Evolutionary conservation across 1,284 basidiomycete genomes (phyloP).

Genomic region (Malassezia japonica): DNA sequence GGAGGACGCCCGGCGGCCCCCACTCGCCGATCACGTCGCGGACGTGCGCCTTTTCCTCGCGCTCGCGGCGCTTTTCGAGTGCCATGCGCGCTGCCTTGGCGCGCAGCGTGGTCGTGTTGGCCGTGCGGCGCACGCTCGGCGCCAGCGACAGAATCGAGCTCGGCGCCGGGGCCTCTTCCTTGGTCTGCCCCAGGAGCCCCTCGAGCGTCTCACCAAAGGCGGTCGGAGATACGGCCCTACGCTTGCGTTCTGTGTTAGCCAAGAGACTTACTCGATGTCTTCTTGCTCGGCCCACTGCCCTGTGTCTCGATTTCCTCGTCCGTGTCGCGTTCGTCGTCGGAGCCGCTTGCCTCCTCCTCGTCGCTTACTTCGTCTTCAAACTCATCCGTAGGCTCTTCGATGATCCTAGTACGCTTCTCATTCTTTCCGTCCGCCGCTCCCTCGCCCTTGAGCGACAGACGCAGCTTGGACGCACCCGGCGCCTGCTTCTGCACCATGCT

Average conservation of each 20-base stretch:
- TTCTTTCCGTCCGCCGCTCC: background rate
- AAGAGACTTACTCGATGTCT: constrained; percentile 28
- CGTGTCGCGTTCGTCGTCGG: constrained; percentile 18
- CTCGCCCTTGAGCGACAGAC: constrained; percentile 11
- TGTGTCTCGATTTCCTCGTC: constrained; percentile 30
- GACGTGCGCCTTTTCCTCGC: constrained; percentile 38
- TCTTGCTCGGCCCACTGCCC: constrained; percentile 22
- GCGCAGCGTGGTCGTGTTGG: constrained; percentile 29
- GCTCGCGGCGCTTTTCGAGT: constrained; percentile 30
- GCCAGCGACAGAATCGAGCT: constrained; percentile 40
- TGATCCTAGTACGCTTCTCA: no score
- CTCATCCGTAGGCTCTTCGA: constrained; percentile 16
- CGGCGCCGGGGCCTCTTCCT: constrained; percentile 5
- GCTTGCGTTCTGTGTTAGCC: constrained; percentile 29
- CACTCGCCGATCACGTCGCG: constrained; percentile 45
- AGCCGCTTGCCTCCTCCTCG: constrained; percentile 17
- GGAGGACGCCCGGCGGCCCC: constrained; percentile 35
- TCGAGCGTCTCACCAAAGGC: constrained; percentile 38
- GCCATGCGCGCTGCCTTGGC: constrained; percentile 41
- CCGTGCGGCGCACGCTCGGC: constrained; percentile 34
- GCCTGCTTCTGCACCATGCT: constrained; percentile 12
- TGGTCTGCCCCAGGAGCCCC: constrained; percentile 27
- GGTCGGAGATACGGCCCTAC: constrained; percentile 37
- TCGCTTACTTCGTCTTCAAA: constrained; percentile 14
- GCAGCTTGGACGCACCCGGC: background rate